Evolutionary conservation across 2,329 filamentous ascomycete genomes (phyloP).

Genomic region (Fusarium pseudonygamai): DNA sequence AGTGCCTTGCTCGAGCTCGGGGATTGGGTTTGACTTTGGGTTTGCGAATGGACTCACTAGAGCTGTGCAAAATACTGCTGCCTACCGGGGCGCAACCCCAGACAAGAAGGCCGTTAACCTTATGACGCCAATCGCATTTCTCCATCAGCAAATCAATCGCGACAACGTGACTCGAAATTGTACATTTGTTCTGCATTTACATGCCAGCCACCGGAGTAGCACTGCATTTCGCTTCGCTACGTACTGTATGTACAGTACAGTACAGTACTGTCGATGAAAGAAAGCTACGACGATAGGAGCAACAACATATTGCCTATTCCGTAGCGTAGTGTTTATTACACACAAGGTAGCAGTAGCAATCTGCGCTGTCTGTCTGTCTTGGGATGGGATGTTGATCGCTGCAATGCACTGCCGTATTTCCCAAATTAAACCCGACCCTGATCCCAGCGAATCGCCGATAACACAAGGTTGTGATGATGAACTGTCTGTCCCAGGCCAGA

Average conservation of each 20-base stretch:
- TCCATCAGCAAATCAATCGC: background rate
- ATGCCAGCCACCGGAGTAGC: slow-evolving; percentile 9
- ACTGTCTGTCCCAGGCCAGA: background rate
- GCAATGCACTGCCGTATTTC: slow-evolving; percentile 13
- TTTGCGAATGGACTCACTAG: slow-evolving; percentile 12
- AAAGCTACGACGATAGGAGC: background rate
- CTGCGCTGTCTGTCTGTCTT: slow-evolving; percentile 6
- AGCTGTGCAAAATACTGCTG: slow-evolving; percentile 23
- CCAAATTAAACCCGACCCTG: slow-evolving; percentile 17
- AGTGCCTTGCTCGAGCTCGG: background rate
- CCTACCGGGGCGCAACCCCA: slow-evolving; percentile 30
- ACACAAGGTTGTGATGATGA: background rate
- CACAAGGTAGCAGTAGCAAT: slow-evolving; percentile 13
- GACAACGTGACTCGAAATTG: slow-evolving; percentile 6
- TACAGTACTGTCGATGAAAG: background rate
- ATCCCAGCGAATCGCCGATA: slow-evolving; percentile 9
- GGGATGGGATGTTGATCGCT: slow-evolving; percentile 4
- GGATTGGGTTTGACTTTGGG: slow-evolving; percentile 8
- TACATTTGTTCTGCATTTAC: background rate
- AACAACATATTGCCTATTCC: background rate
- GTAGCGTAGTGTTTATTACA: background rate
- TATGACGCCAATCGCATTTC: slow-evolving; percentile 24
- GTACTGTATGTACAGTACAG: background rate
- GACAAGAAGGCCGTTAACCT: slow-evolving; percentile 22
- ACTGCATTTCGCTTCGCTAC: slow-evolving; percentile 19